These are phyloP conservation scores for Ceratocystis eucalypticola DNA, from an alignment of 2,329 filamentous ascomycete species.

Conservation along the genomic window DNA sequence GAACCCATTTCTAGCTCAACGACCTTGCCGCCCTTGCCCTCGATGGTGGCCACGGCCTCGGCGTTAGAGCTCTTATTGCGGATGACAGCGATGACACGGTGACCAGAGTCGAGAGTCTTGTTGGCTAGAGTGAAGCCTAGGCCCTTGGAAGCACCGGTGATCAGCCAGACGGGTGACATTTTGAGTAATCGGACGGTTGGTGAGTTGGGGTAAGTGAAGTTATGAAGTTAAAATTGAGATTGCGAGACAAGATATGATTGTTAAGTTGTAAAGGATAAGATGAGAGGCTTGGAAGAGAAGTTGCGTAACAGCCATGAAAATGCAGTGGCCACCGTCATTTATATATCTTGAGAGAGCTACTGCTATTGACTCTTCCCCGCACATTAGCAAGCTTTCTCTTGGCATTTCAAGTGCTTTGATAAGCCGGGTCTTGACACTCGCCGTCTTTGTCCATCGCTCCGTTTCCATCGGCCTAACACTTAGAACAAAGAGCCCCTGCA, in stretches of 20 bases:
- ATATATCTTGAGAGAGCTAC: too few species aligned
- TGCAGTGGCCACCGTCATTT: too few species aligned
- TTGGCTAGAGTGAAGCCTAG: constrained; percentile 34
- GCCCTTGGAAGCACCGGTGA: constrained; percentile 36
- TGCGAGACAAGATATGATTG: background rate
- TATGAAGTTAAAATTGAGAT: background rate
- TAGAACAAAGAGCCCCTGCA: too few species aligned
- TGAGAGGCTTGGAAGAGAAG: too few species aligned
- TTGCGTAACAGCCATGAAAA: too few species aligned
- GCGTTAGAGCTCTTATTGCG: constrained; percentile 28
- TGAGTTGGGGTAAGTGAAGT: background rate
- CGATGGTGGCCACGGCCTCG: constrained; percentile 25
- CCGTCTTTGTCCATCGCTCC: too few species aligned
- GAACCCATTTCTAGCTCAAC: constrained; percentile 31
- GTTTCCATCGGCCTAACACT: too few species aligned
- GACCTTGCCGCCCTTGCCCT: constrained; percentile 24
- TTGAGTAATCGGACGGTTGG: background rate
- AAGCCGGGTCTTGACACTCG: too few species aligned
- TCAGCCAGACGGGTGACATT: constrained; percentile 32
- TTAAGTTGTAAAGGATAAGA: too few species aligned
- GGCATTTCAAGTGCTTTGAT: too few species aligned
- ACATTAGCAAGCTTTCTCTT: too few species aligned
- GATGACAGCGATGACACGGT: constrained; percentile 36
- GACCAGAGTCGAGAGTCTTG: constrained; percentile 30
- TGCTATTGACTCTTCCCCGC: too few species aligned